Conservation (phyloP, 345 rosid species). For the Gossypium mustelinum region DNA sequence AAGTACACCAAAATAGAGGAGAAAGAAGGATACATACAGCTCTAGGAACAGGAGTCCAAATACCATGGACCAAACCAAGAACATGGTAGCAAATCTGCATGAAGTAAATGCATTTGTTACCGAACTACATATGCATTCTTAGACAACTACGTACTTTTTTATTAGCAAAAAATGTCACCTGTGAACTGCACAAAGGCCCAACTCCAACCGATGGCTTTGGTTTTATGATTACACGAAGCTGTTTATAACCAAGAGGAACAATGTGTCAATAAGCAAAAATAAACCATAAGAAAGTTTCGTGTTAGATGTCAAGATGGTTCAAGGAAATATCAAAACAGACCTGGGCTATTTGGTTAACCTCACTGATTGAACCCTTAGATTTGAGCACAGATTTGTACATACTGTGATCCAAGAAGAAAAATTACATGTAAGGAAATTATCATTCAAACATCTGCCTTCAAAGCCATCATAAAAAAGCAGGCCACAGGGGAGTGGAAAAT, state of each 20-base stretch:
- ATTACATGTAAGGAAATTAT: constrained; percentile 18
- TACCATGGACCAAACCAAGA: constrained; percentile 92
- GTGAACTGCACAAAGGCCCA: constrained; percentile 82
- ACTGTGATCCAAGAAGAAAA: constrained; percentile 43
- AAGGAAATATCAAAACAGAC: constrained; percentile 38
- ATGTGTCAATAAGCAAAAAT: constrained; percentile 16
- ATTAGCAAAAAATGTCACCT: constrained; percentile 45
- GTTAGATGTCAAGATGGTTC: neutral
- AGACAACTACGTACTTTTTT: neutral
- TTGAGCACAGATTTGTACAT: constrained; percentile 78
- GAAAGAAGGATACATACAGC: constrained; percentile 50
- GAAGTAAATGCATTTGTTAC: constrained; percentile 5
- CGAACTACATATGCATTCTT: neutral
- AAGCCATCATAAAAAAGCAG: neutral
- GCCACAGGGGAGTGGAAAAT: neutral
- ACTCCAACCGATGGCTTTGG: constrained; percentile 68
- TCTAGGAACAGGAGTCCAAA: constrained; percentile 96
- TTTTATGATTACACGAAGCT: constrained; percentile 88
- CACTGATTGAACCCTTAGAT: constrained; percentile 76
- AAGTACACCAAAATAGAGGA: constrained; percentile 12
- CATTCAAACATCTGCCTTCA: neutral
- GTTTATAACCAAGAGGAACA: constrained; percentile 30
- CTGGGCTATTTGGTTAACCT: constrained; percentile 96
- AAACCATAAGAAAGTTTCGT: constrained; percentile 3
- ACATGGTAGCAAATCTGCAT: constrained; percentile 96